These are phyloP conservation scores for Stereocaulon alpinum DNA, from an alignment of 495 filamentous ascomycete genomes.

Conservation along the genomic window DNA sequence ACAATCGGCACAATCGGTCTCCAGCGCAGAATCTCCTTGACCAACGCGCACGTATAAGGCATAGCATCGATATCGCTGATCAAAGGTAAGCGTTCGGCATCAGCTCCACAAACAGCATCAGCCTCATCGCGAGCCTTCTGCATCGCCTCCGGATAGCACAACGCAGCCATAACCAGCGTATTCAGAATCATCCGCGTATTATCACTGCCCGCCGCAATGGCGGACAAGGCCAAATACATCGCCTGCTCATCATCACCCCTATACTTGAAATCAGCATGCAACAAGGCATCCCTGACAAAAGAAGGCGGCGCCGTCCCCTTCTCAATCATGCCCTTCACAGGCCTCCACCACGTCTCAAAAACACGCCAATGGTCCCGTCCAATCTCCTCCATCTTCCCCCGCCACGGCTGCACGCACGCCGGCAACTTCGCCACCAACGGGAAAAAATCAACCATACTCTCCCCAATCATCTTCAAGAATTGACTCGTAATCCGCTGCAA, in stretches of 20 bases:
- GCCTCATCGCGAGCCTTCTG: conserved; percentile 28
- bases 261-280: conserved; percentile 30
- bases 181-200: conserved; percentile 34
- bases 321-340: conserved; percentile 21
- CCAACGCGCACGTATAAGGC: conserved; percentile 27
- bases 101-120: conserved; percentile 30
- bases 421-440: conserved; percentile 31
- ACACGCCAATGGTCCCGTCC: conserved; percentile 26
- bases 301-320: conserved; percentile 24
- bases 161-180: conserved; percentile 29
- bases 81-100: conserved; percentile 28
- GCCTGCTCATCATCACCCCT: conserved; percentile 31
- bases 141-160: conserved; percentile 27
- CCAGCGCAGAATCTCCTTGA: conserved; percentile 32
- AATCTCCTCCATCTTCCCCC: conserved; percentile 27
- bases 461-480: conserved; percentile 26
- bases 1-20: conserved; percentile 28
- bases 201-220: conserved; percentile 38
- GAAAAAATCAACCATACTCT: conserved; percentile 32
- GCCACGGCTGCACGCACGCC: conserved; percentile 32
- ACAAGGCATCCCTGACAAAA: conserved; percentile 29
- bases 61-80: conserved; percentile 24
- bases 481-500: conserved; percentile 24
- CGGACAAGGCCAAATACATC: conserved; percentile 35
- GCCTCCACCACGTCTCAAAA: conserved; percentile 31